These are phyloP conservation scores for Pseudocercospora macadamiae DNA, from an alignment of 2,329 filamentous ascomycete genomes.

Conservation along the genomic window DNA sequence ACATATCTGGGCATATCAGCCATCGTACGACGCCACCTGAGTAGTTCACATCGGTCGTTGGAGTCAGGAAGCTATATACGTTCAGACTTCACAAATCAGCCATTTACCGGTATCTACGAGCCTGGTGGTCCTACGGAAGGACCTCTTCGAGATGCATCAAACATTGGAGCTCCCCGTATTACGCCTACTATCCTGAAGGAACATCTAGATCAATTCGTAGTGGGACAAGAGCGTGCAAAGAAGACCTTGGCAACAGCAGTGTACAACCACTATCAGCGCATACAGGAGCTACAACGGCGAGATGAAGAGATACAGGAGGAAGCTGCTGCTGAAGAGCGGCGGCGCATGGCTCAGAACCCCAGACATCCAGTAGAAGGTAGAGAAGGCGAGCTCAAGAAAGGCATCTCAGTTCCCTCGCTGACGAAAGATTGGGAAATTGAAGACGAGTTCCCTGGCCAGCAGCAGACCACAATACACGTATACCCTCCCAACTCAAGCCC, in stretches of 20 bases:
- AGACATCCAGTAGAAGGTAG: conserved; percentile 76
- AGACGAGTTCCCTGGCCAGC: conserved; percentile 68
- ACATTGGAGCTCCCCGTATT: conserved; percentile 60
- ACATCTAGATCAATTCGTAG: conserved; percentile 92
- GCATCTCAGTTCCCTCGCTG: conserved; percentile 39
- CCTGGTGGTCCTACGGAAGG: conserved; percentile 63
- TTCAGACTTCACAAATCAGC: conserved; percentile 65
- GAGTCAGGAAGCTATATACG: conserved; percentile 56
- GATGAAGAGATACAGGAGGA: conserved; percentile 79
- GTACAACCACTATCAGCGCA: conserved; percentile 93
- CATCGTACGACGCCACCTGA: conserved; percentile 39
- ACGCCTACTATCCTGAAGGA: conserved; percentile 75
- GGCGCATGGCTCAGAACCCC: conserved; percentile 64
- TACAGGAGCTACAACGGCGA: conserved; percentile 73
- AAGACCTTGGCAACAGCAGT: conserved; percentile 91
- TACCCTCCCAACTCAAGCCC: conserved; percentile 15
- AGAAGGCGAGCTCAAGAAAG: conserved; percentile 37
- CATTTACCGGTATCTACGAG: conserved; percentile 66
- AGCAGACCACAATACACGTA: conserved; percentile 50
- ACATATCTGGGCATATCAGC: conserved; percentile 45
- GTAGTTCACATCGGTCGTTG: conserved; percentile 40
- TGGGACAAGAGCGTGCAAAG: conserved; percentile 92
- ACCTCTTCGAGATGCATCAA: conserved; percentile 62
- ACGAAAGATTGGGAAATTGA: conserved; percentile 34
- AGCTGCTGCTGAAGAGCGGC: conserved; percentile 69